These are phyloP conservation scores for Xanthoconium purpureum DNA, from an alignment of 768 basidiomycete species.

Conservation along the genomic window DNA sequence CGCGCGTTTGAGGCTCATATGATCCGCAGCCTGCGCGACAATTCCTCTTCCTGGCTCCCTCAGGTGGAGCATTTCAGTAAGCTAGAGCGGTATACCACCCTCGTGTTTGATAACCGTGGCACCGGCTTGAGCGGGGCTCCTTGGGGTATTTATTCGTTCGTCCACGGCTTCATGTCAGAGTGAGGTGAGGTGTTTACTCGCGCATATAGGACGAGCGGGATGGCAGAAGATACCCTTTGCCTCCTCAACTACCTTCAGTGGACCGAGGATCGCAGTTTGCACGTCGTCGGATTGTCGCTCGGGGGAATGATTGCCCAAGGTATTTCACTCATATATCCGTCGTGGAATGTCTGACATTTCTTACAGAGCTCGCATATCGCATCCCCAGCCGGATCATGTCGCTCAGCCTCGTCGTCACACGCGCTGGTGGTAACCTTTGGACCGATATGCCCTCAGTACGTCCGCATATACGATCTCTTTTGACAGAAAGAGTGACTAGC, in stretches of 20 bases:
- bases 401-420: conserved; percentile 66
- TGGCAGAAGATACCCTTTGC: conserved; percentile 71
- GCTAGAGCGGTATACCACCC: conserved; percentile 51
- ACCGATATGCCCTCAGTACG: conserved; percentile 64
- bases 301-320: conserved; percentile 87
- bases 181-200: neutral
- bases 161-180: conserved; percentile 3
- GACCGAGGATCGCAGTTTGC: conserved; percentile 57
- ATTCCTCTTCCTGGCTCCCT: conserved; percentile 56
- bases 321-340: conserved; percentile 21
- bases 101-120: conserved; percentile 85
- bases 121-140: conserved; percentile 74
- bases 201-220: conserved; percentile 56
- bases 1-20: conserved; percentile 2
- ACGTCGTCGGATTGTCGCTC: conserved; percentile 74
- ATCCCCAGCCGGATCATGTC: conserved; percentile 68
- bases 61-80: conserved; percentile 65
- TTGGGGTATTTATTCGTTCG: conserved; percentile 73
- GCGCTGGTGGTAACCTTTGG: conserved; percentile 57
- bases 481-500: neutral
- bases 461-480: neutral
- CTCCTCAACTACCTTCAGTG: conserved; percentile 71
- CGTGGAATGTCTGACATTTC: neutral
- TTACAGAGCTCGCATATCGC: conserved; percentile 60
- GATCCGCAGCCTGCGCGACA: conserved; percentile 51